These are phyloP conservation scores for Coniferiporia weirii DNA, from an alignment of 1,284 basidiomycete genomes.

Conservation along the genomic window DNA sequence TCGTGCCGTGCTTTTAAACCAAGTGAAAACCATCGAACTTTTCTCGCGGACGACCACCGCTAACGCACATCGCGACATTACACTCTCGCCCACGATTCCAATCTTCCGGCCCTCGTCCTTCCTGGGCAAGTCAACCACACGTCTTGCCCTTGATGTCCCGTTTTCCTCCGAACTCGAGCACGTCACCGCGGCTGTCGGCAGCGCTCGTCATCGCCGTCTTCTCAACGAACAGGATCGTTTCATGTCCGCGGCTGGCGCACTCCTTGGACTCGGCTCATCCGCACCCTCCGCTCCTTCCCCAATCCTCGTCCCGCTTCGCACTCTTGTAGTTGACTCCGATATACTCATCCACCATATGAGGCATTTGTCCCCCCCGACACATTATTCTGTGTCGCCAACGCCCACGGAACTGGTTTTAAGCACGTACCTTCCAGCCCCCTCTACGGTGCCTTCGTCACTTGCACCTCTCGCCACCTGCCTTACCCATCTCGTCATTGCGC, in stretches of 20 bases:
- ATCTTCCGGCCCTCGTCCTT: not conserved
- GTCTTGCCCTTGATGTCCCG: conserved; percentile 3
- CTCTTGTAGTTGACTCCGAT: conserved; percentile 6
- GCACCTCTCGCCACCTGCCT: conserved; percentile 17
- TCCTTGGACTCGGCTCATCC: conserved; percentile 10
- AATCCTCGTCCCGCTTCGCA: conserved; percentile 8
- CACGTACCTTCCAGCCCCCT: conserved; percentile 2
- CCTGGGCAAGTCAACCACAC: conserved; percentile 9
- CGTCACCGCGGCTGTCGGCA: not conserved
- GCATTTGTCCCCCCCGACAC: not conserved
- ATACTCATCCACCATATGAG: conserved; percentile 2
- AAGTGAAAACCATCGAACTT: not conserved
- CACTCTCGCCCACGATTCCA: not conserved
- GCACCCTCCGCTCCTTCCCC: conserved; percentile 1
- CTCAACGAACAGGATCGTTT: conserved; percentile 1
- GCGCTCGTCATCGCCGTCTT: not conserved
- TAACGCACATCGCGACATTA: conserved; percentile 4
- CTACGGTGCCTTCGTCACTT: not conserved
- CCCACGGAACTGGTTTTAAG: conserved; percentile 12
- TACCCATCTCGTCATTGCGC: conserved; percentile 36
- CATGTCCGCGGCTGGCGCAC: conserved; percentile 1
- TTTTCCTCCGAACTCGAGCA: not conserved
- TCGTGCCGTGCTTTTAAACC: not conserved
- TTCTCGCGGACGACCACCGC: conserved; percentile 7
- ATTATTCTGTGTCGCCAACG: not conserved